Base-by-base conservation (phyloP, 192 early-diverging fungal species). In the Lunasporangiospora selenospora region DNA sequence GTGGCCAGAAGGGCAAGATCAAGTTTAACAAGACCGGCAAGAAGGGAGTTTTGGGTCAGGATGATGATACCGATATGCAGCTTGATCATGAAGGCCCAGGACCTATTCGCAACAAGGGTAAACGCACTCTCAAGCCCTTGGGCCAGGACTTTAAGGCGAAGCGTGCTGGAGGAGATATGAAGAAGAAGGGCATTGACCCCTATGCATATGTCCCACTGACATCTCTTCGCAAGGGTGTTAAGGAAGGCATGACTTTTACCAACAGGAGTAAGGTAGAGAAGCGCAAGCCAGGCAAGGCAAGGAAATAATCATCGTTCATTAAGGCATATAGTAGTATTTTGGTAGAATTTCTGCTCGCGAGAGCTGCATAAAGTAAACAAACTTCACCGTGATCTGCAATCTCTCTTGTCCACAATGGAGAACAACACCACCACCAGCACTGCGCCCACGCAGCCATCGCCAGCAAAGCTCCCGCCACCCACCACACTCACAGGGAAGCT, bases 151-250 rank as follows among this genome's bases (percentile, higher is more conserved):
- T 89, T 85, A 86, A 85, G 66, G 83, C 94, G 46, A 87, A 92
- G 86, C 87, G 87, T 69, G 96, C 95, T 11, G 80, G 86, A 44
- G 96, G 96, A 59, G 97, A 99, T 85, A 86, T 99, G 54, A 93
- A 93, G 73, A 88, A 89, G 44, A 93, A 90, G 40, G 88, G 86
- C 64, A 80, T 92, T 6, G 95, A 98, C 80, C 97, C 97, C 30
- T 96, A 86, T 66, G 93, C 95, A n/a, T 99, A 98, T 67, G 87
- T 99, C 40, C 96, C 97, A 56, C 81, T 99, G 44, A 85, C 80
- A 4, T 71, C 67, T 39, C 29, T 71, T 9, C 58, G 67, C 32
- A 71, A 71, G 59, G 67, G 67, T 39, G 53, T 48, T 15, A 55
- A 62, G 41, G 67, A 71, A 16, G 67, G 67, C 2, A 43, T 71